Evolutionary conservation across 768 basidiomycete genomes (phyloP).

Genomic region (Rubroboletus satanas): DNA sequence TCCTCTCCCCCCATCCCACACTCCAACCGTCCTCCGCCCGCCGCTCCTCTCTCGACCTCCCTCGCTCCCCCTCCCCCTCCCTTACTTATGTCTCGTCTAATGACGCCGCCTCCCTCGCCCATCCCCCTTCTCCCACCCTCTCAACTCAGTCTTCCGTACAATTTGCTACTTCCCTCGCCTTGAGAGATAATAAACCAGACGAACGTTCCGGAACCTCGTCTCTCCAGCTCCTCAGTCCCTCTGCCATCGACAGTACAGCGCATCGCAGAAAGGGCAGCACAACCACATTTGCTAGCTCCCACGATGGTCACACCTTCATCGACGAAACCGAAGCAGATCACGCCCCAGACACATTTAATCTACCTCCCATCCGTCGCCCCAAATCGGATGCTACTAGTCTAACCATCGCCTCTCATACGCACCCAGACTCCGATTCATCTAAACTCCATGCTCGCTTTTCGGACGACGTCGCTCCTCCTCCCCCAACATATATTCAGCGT

Average conservation of each 20-base stretch:
- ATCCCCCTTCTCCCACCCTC: conserved; percentile 74
- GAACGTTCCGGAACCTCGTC: conserved; percentile 50
- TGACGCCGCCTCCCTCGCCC: conserved; percentile 37
- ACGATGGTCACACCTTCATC: conserved; percentile 32
- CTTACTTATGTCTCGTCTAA: conserved; percentile 36
- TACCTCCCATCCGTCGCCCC: conserved; percentile 32
- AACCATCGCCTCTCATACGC: conserved; percentile 35
- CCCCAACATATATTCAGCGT: conserved; percentile 22
- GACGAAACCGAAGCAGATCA: conserved; percentile 53
- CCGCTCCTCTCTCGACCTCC: conserved; percentile 30
- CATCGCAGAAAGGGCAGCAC: conserved; percentile 58
- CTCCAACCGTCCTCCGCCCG: not conserved
- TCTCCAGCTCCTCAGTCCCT: conserved; percentile 46
- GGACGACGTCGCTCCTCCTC: conserved; percentile 5
- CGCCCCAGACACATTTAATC: conserved; percentile 25
- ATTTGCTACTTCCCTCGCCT: conserved; percentile 50
- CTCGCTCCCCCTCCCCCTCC: conserved; percentile 30
- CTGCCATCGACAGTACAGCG: conserved; percentile 26
- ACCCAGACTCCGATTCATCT: conserved; percentile 37
- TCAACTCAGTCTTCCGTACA: conserved; percentile 62
- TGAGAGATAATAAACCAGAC: conserved; percentile 70
- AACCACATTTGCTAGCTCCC: conserved; percentile 49
- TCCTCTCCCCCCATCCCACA: conserved; percentile 23
- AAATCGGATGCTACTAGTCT: conserved; percentile 34
- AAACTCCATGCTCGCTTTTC: conserved; percentile 13